These are phyloP conservation scores for Diaporthe amygdali DNA, from an alignment of 2,329 filamentous ascomycete genomes.

Conservation along the genomic window DNA sequence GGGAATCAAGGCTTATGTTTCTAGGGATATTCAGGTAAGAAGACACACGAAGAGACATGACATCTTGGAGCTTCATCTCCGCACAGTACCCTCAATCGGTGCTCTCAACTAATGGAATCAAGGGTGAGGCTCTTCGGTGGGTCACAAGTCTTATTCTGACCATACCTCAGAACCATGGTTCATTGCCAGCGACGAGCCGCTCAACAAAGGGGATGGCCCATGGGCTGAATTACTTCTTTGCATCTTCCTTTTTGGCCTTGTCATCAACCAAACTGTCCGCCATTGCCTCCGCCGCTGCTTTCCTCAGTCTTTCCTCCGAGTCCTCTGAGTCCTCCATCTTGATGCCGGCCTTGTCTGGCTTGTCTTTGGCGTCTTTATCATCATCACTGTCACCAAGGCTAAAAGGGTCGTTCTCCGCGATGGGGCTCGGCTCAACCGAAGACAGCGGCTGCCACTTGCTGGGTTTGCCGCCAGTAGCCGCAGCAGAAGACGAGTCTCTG, in stretches of 20 bases:
- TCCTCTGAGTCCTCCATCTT: slow-evolving; percentile 58
- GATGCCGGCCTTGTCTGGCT: slow-evolving; percentile 52
- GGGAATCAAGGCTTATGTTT: slow-evolving; percentile 10
- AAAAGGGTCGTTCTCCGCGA: slow-evolving; percentile 93
- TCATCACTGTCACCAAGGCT: slow-evolving; percentile 95
- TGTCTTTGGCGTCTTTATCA: slow-evolving; percentile 79
- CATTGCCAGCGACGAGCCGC: not conserved
- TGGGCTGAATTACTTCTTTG: slow-evolving; percentile 38
- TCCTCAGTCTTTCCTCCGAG: slow-evolving; percentile 63
- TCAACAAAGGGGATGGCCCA: not conserved
- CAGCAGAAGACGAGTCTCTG: slow-evolving; percentile 49
- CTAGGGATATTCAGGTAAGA: slow-evolving; percentile 5
- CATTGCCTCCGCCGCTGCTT: slow-evolving; percentile 68
- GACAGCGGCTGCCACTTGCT: slow-evolving; percentile 99
- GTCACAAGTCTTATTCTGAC: not conserved
- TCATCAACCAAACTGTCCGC: slow-evolving; percentile 57
- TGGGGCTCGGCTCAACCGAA: slow-evolving; percentile 81
- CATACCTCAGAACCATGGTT: not conserved
- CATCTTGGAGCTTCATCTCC: not conserved
- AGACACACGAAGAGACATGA: not conserved
- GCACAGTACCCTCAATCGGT: not conserved
- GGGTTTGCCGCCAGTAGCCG: slow-evolving; percentile 58
- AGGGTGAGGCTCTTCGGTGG: not conserved
- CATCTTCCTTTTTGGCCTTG: slow-evolving; percentile 36
- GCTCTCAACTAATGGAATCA: not conserved